Percentiles rank a stretch among this genome's conserved stretches.
These are phyloP conservation scores for Parafenestella ontariensis DNA, from an alignment of 2,329 filamentous ascomycete species.

Conservation along the genomic window DNA sequence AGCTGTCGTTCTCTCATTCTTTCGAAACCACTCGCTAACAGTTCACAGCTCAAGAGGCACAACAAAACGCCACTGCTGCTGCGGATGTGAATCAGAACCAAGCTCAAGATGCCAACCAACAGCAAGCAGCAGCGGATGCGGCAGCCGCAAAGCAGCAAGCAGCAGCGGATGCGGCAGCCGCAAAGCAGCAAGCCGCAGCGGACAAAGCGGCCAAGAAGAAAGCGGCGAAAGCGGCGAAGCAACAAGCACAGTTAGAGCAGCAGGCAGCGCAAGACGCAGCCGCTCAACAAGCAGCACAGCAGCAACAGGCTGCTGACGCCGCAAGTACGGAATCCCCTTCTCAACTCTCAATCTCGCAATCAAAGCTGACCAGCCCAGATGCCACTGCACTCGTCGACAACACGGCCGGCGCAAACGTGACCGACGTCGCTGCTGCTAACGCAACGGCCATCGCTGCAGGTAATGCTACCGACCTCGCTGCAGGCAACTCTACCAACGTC, in stretches of 20 bases:
- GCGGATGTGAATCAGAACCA: not conserved
- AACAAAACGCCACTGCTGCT: conserved; percentile 4
- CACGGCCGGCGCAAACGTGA: conserved; percentile 9
- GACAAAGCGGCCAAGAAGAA: not conserved
- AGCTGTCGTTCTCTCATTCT: not conserved
- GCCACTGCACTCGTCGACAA: conserved; percentile 9
- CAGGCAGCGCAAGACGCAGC: not conserved
- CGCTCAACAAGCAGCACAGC: conserved; percentile 2
- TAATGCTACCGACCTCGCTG: not conserved
- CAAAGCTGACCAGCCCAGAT: conserved; percentile 10
- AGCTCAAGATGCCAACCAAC: not conserved
- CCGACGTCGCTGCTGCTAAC: conserved; percentile 10
- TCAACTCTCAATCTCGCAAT: not conserved
- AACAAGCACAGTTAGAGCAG: not conserved
- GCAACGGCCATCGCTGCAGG: not conserved
- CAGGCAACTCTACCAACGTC: conserved; percentile 1
- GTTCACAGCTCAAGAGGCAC: conserved; percentile 5
- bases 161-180: not conserved
- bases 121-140: not conserved
- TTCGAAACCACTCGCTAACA: not conserved
- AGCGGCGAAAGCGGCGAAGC: not conserved
- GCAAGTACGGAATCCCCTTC: conserved; percentile 10
- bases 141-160: not conserved
- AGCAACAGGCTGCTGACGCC: conserved; percentile 8
- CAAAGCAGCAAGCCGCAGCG: not conserved